Base-by-base conservation (phyloP, 1,139 yeast genomes). In the Starmera stellimalicola region DNA sequence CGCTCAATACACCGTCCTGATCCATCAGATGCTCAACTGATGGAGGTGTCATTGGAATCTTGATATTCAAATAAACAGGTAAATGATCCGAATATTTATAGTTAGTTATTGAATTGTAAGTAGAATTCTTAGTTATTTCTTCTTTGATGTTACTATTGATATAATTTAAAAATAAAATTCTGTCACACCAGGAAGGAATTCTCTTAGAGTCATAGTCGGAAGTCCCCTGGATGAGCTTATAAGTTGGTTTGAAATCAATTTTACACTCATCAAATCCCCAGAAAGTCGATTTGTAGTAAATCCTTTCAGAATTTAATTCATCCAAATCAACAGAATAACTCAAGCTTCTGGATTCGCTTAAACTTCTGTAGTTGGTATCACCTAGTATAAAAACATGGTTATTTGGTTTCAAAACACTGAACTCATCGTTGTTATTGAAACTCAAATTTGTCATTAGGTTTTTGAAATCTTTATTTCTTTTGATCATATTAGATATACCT, bases 141-240 rank as follows among this genome's bases (percentile, higher is more conserved):
- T 31, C 25, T 1, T 24, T 33, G 4, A 37, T 27, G 6, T 42
- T 47, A 2, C 38, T 35, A 3, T 41, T 43, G 12, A 55, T 52
- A 47, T 77, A 76, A 1, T 65, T 54, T 38, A 72, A 70, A 47
- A 62, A 83, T 30, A 87, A 52, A 4, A 87, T 72, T 33, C 96
- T 60, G 52, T 87, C 96, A 54, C 95, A 85, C 94, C 95, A 87
- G 4, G 94, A 79, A 0, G 95, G 94, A 2, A 65, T 62, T 37
- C 95, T 59, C 42, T 74, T 77, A 5, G 55, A 34, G 42, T 73
- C 70, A 53, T 71, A 81, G n/a, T 60, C 58, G 7, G 65, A 64
- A 0, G 73, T 65, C 15, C 72, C 70, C 4, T 65, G 40, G 33
- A 57, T 54, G 50, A 63, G 82, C 56, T 87, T 87, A 60, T 80